Conservation (phyloP, 306 rosid genomes). For the Glycine latifolia region DNA sequence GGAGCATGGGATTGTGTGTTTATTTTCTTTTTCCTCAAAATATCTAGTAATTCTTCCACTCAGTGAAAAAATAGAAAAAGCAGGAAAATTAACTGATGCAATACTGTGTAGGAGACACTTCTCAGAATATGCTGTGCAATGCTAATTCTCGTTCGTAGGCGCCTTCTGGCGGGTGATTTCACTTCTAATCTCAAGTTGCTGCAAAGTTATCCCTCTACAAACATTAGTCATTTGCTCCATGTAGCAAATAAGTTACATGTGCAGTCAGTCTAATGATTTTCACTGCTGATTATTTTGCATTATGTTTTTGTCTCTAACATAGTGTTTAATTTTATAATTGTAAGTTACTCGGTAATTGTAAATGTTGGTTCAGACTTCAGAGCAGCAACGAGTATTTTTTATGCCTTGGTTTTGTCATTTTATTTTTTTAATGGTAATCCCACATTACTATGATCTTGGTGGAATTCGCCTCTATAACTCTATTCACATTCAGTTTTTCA, state of each 20-base stretch:
- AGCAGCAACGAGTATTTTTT: conserved; percentile 25
- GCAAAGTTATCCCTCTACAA: conserved; percentile 86
- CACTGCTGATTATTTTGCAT: conserved; percentile 15
- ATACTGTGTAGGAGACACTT: conserved; percentile 81
- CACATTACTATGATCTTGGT: conserved; percentile 7
- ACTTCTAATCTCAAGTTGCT: conserved; percentile 95
- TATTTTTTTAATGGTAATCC: conserved; percentile 3
- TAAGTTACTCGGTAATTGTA: conserved; percentile 75
- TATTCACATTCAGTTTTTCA: not conserved
- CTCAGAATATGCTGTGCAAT: conserved; percentile 93
- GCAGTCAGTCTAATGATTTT: conserved; percentile 60
- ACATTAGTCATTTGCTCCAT: conserved; percentile 91
- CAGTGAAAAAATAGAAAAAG: conserved; percentile 28
- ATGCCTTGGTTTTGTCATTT: not conserved
- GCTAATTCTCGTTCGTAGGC: conserved; percentile 86
- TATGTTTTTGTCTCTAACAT: conserved; percentile 29
- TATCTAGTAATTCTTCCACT: conserved; percentile 4
- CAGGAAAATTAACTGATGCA: conserved; percentile 39
- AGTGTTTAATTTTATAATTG: conserved; percentile 48
- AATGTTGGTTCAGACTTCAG: conserved; percentile 54
- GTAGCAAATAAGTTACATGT: conserved; percentile 93
- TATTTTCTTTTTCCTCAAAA: not conserved
- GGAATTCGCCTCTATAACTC: conserved; percentile 16
- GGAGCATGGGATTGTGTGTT: conserved; percentile 28
- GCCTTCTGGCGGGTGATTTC: conserved; percentile 96